Conservation (phyloP, 192 early-diverging fungal genomes). For the Allomyces arbusculus region DNA sequence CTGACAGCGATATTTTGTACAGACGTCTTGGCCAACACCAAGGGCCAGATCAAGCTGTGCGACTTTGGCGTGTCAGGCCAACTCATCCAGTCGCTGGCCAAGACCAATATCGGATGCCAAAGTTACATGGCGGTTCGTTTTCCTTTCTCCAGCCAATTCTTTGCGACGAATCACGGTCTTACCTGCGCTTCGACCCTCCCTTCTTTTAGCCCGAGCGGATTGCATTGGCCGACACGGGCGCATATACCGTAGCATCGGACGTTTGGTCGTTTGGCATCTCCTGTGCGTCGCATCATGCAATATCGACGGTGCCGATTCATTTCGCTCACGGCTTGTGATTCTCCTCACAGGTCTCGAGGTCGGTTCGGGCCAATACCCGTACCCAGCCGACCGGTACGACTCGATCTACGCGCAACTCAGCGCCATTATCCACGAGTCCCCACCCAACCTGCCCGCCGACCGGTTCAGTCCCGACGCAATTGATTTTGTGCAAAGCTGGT, state of each 20-base stretch:
- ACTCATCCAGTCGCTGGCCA: constrained; percentile 67
- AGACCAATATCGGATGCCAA: constrained; percentile 84
- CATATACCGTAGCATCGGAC: constrained; percentile 74
- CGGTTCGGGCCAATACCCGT: constrained; percentile 61
- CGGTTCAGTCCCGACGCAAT: constrained; percentile 44
- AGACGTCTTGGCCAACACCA: constrained; percentile 60
- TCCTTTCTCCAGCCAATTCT: too few species aligned
- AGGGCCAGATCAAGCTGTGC: constrained; percentile 81
- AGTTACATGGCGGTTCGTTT: constrained; percentile 59
- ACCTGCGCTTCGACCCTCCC: too few species aligned
- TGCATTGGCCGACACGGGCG: constrained; percentile 22
- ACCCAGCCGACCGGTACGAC: constrained; percentile 38
- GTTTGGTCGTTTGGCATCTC: constrained; percentile 85
- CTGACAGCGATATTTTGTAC: too few species aligned
- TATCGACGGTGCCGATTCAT: too few species aligned
- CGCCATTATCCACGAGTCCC: constrained; percentile 60
- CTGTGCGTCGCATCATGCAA: constrained; percentile 7
- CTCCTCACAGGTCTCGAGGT: constrained; percentile 34
- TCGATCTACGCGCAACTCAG: constrained; percentile 71
- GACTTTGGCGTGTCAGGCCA: constrained; percentile 94
- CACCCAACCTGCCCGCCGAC: constrained; percentile 47
- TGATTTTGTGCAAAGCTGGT: constrained; percentile 64
- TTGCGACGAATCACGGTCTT: too few species aligned
- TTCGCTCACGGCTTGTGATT: too few species aligned
- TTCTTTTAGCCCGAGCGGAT: constrained; percentile 57